Evolutionary conservation across 2,329 filamentous ascomycete species (phyloP), one percentile per base, ranked within the genome.

Genomic region (Diplocarpon rosae): DNA sequence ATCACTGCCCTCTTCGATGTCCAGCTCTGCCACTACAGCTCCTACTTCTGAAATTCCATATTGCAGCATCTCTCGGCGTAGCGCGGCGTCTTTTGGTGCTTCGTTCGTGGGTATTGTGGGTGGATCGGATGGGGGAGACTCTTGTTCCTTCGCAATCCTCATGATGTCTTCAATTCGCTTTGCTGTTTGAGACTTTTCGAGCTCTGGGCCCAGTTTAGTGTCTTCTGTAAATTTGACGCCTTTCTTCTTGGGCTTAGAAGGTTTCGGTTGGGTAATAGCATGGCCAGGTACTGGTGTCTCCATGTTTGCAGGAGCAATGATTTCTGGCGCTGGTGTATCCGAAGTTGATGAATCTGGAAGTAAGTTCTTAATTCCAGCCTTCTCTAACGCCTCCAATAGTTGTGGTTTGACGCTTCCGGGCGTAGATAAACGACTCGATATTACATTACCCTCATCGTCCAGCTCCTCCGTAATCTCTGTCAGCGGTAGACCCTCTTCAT

Each of bases 381-480:
- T 89, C 56, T 81, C 71, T 45, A 95, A 65, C 1, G 80, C 76
- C 40, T 90, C 79, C 13, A 84, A 62, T 3, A 95, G 69, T 52
- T 84, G 75, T 8, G 78, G 69, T 14, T 83, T 75, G 12, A 73
- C 68, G 42, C 82, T 76, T 6, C 80, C 82, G 0, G 87, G 83
- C n/a, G 68, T 75, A 31, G 78, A 76, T 27, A 83, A 66, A 44
- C 69, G 75, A 54, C 74, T 78, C 0, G 77, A 84, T 39, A 95
- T 64, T 3, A 96, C 75, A 57, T 94, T 92, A 45, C 81, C 92
- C 10, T 94, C 77, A 8, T 95, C 89, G 59, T 96, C 92, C 17
- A 96, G 69, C 66, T 94, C 79, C 64, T 98, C 92, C 43, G 87
- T 71, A 52, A 98, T 96, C 56, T 96, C 92, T 28, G 84, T 89